These are phyloP conservation scores for Mycena olivaceomarginata DNA, from an alignment of 768 basidiomycete species.

Conservation along the genomic window DNA sequence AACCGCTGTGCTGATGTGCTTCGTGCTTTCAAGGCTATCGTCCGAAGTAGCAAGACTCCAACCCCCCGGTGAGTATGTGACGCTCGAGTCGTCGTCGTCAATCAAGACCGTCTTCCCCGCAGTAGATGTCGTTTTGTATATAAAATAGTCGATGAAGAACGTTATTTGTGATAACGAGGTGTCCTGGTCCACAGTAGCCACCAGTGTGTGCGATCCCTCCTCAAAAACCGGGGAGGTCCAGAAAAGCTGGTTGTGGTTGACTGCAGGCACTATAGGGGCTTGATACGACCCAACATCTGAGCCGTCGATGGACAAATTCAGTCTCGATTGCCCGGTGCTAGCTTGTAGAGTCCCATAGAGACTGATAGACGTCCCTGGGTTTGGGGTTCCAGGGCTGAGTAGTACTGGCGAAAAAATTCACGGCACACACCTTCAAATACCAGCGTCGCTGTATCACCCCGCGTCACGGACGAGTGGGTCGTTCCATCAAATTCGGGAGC, in stretches of 20 bases:
- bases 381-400: background rate
- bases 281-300: background rate
- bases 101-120: constrained; percentile 9
- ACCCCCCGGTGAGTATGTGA: background rate
- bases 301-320: constrained; percentile 7
- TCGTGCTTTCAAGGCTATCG: background rate
- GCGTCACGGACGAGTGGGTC: constrained; percentile 10
- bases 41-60: background rate
- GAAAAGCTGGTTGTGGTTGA: constrained; percentile 2
- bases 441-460: constrained; percentile 10
- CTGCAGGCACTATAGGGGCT: background rate
- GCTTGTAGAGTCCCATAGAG: background rate
- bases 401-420: background rate
- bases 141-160: constrained; percentile 23
- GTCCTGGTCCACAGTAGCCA: background rate
- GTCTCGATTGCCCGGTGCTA: background rate
- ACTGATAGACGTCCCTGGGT: constrained; percentile 17
- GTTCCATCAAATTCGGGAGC: background rate
- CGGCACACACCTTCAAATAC: constrained; percentile 19
- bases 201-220: background rate
- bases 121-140: constrained; percentile 9
- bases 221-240: background rate
- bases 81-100: constrained; percentile 5
- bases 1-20: background rate
- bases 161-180: background rate